phyloP scores from a whole-genome alignment of 1,284 basidiomycete species.

The Sanghuangporus baumii region DNA sequence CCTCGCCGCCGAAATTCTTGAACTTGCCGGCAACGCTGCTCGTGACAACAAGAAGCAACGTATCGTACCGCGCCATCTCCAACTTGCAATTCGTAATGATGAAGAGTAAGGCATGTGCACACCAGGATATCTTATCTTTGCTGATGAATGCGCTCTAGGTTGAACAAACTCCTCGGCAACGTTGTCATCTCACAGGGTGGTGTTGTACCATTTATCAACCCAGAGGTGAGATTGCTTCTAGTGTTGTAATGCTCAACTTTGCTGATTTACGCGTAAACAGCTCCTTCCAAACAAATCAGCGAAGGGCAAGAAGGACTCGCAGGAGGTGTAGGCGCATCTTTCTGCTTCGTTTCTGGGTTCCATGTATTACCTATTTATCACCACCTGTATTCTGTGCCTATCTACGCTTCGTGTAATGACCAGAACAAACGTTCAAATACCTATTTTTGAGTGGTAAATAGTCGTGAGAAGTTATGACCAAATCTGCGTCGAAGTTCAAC shows the following conservation, averaged over 20 bases:
- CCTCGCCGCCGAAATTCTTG: slow-evolving; percentile 71
- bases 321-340: slow-evolving; percentile 18
- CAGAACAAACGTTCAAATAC: neutral
- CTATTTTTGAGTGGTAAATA: neutral
- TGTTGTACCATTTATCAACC: slow-evolving; percentile 66
- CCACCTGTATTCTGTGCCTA: slow-evolving; percentile 1
- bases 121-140: neutral
- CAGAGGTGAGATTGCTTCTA: slow-evolving; percentile 29
- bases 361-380: slow-evolving; percentile 3
- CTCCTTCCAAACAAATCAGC: slow-evolving; percentile 48
- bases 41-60: slow-evolving; percentile 78
- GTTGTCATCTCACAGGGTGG: slow-evolving; percentile 87
- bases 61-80: slow-evolving; percentile 87
- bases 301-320: slow-evolving; percentile 20
- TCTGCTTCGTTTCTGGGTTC: neutral
- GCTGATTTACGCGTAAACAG: slow-evolving; percentile 26
- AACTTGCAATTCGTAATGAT: slow-evolving; percentile 87
- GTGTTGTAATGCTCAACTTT: neutral
- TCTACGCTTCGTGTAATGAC: slow-evolving; percentile 4
- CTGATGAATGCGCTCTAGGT: slow-evolving; percentile 25
- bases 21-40: slow-evolving; percentile 68
- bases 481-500: neutral
- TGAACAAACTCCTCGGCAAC: slow-evolving; percentile 70
- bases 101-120: slow-evolving; percentile 53
- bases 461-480: neutral